Conservation (phyloP, 306 rosid species). For the Delonix regia region DNA sequence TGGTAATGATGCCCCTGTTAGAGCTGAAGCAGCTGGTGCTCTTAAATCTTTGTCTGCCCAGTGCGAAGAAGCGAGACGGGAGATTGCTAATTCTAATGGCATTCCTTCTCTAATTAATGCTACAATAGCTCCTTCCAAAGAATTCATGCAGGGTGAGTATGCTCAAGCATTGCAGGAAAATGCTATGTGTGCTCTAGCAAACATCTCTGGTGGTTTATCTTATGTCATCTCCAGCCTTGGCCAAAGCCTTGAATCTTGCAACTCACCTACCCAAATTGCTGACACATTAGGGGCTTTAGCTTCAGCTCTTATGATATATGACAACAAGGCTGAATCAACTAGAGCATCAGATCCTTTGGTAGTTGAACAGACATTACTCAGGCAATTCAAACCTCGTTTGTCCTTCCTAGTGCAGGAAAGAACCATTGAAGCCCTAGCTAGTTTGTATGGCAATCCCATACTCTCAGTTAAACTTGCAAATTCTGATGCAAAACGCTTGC, state of each 20-base stretch:
- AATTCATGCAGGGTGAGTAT: slow-evolving; percentile 96
- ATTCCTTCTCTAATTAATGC: slow-evolving; percentile 96
- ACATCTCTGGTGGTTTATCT: slow-evolving; percentile 98
- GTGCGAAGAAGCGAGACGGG: slow-evolving; percentile 94
- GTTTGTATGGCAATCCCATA: slow-evolving; percentile 83
- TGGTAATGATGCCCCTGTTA: slow-evolving; percentile 86
- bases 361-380: slow-evolving; percentile 84
- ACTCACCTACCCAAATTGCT: slow-evolving; percentile 82
- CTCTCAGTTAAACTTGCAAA: slow-evolving; percentile 75
- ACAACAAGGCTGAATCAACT: slow-evolving; percentile 79
- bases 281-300: slow-evolving; percentile 98
- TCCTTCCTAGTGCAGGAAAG: slow-evolving; percentile 95
- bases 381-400: slow-evolving; percentile 70
- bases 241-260: slow-evolving; percentile 98
- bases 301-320: slow-evolving; percentile 98
- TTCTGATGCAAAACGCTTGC: slow-evolving; percentile 89
- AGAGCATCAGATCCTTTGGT: slow-evolving; percentile 80
- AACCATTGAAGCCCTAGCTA: slow-evolving; percentile 96
- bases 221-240: slow-evolving; percentile 95
- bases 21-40: slow-evolving; percentile 99
- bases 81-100: slow-evolving; percentile 87
- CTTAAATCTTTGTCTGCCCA: slow-evolving; percentile 91
- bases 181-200: slow-evolving; percentile 99
- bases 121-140: slow-evolving; percentile 99
- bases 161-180: slow-evolving; percentile 99